phyloP scores from a whole-genome alignment of 73 alveolate species.

The Tetrahymena thermophila region DNA sequence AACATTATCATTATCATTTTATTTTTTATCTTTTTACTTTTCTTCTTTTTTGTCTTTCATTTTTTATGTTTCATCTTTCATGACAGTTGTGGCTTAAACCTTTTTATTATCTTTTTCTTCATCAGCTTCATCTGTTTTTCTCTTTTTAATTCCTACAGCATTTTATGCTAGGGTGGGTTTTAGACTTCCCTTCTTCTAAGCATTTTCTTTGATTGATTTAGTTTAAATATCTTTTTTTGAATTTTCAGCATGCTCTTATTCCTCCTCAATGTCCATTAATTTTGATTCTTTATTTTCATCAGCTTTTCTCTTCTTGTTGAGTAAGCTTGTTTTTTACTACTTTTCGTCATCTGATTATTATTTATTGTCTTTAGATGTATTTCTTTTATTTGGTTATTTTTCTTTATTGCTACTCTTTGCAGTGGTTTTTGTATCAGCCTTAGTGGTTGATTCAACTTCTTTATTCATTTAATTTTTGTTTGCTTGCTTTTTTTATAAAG shows the following conservation, averaged over 20 bases:
- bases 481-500: background rate
- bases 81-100: background rate
- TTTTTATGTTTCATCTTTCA: background rate
- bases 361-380: background rate
- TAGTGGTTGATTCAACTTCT: background rate
- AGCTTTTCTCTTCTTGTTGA: background rate
- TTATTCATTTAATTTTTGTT: background rate
- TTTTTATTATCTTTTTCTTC: background rate
- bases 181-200: background rate
- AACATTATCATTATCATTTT: background rate
- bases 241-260: background rate
- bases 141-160: background rate
- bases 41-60: background rate
- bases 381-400: background rate
- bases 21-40: background rate
- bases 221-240: too few relatives aligned
- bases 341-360: background rate
- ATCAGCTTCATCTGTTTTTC: background rate
- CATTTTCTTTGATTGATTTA: background rate
- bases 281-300: background rate
- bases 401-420: background rate
- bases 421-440: background rate
- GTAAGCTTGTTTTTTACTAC: background rate
- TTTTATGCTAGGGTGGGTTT: background rate
- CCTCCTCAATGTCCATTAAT: background rate